Base-by-base conservation (phyloP, 2,329 filamentous ascomycete genomes). In the Biscogniauxia sp. region DNA sequence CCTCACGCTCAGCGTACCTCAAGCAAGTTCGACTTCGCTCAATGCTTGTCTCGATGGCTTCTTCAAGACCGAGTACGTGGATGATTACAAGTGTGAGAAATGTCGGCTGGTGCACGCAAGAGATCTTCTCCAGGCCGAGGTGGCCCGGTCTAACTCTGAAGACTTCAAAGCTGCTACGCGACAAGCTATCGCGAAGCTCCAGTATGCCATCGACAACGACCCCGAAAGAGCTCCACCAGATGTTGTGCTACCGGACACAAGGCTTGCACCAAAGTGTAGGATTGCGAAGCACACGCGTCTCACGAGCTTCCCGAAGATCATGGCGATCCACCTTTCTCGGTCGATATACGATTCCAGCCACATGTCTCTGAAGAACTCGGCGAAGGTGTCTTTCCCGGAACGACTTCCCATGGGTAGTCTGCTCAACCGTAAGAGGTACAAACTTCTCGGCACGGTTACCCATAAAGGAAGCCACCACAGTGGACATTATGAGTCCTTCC, bases 401-500 rank as follows among this genome's bases (percentile, higher is more conserved):
- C 83, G 84, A n/a, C 77, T 99, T 2, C 86, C 91, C 0, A 79
- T 99, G 2, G 95, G 95, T 1, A 88, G 92, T 0, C 79, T 98
- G 23, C 77, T 95, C 51, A 84, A 90, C 59, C 88, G 90, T 70
- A 90, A 88, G 65, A 89, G 85, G 72, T 99, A 97, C 76, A 92
- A 88, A 69, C 81, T 99, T 5, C 83, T 96, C 0, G 92, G 90
- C 13, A 86, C 96, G 41, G 92, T 99, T 41, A 96, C 92, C 20
- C 95, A 99, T 73, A 96, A 96, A 71, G 95, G 95, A 45, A 96
- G 91, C 64, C 95, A 99, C 74, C 89, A 97, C 72, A 97, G 93
- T 69, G 95, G 95, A 0, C 95, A 99, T 73, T 99, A 99, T 77
- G 95, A 99, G 75, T 94, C 93, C 0, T 98, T 98, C 75, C 85